Percentiles rank a stretch among this genome's conserved stretches.
Conservation (phyloP, 805 yeast species). For the Sugiyamaella floridensis region DNA sequence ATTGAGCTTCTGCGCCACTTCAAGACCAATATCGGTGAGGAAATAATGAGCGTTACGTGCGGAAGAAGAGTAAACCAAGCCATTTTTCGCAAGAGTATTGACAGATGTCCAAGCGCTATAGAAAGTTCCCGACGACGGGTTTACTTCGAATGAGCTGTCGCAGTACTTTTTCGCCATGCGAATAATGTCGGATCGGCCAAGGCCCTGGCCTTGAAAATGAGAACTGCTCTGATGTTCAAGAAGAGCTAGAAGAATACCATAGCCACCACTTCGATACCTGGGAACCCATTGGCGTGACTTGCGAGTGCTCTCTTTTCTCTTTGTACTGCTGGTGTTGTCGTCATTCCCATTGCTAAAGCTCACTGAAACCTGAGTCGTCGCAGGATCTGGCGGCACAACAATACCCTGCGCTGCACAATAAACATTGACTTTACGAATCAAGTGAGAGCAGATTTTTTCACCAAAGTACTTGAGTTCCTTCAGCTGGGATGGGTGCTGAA, state of each 20-base stretch:
- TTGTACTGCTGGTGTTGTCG: conserved; percentile 4
- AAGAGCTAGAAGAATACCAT: conserved; percentile 66
- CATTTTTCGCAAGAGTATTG: conserved; percentile 55
- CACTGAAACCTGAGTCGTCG: background rate
- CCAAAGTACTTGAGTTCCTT: conserved; percentile 63
- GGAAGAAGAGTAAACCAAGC: conserved; percentile 48
- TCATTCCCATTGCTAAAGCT: conserved; percentile 10
- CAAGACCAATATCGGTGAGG: conserved; percentile 63
- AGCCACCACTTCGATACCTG: conserved; percentile 69
- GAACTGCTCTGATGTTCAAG: conserved; percentile 28
- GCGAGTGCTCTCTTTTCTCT: conserved; percentile 18
- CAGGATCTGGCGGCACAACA: conserved; percentile 37
- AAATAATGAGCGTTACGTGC: conserved; percentile 35
- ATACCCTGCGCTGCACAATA: conserved; percentile 54
- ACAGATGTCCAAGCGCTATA: conserved; percentile 32
- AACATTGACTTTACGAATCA: conserved; percentile 41
- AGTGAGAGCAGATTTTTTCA: conserved; percentile 49
- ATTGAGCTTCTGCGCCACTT: conserved; percentile 52
- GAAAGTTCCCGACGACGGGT: conserved; percentile 10
- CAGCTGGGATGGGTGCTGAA: conserved; percentile 53
- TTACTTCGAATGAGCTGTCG: conserved; percentile 35
- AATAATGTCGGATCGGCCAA: conserved; percentile 55
- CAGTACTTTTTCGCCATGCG: conserved; percentile 36
- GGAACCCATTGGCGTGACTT: conserved; percentile 54
- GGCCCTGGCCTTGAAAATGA: conserved; percentile 38